A percentile compares a stretch with the other conserved stretches of the same genome.
These are phyloP conservation scores for Nakaseomyces nivariensis DNA, from an alignment of 1,139 yeast genomes.

Conservation along the genomic window DNA sequence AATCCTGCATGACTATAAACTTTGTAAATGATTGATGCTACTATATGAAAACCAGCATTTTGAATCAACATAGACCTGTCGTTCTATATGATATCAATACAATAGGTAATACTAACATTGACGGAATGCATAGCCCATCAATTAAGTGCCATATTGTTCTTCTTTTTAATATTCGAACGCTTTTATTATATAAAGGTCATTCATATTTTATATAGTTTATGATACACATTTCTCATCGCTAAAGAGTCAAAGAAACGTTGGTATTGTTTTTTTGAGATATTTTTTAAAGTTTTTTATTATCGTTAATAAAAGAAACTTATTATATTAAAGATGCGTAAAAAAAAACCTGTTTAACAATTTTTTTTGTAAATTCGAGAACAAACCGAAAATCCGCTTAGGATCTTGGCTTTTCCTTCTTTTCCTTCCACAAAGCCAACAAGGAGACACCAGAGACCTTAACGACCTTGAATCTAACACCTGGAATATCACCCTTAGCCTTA, in stretches of 20 bases:
- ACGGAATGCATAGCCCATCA: no score
- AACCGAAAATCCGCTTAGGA: conserved; percentile 43
- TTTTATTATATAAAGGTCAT: neutral
- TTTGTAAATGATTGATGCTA: no score
- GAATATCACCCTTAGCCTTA: conserved; percentile 99
- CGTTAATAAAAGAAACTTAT: conserved; percentile 8
- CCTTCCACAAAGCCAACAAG: conserved; percentile 99
- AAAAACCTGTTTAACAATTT: conserved; percentile 2
- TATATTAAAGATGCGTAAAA: conserved; percentile 4
- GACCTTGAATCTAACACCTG: conserved; percentile 99
- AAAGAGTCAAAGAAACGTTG: conserved; percentile 3
- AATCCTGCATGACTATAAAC: neutral
- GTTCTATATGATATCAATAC: neutral
- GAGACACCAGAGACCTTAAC: conserved; percentile 99
- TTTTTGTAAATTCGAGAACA: conserved; percentile 1
- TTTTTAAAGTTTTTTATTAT: conserved; percentile 10
- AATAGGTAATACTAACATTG: no score
- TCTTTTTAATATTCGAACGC: no score
- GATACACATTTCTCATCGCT: neutral
- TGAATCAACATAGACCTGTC: no score
- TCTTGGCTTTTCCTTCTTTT: conserved; percentile 99
- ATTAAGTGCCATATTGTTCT: no score
- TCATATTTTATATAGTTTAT: neutral
- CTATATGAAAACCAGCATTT: no score
- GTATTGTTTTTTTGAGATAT: conserved; percentile 8